These are phyloP conservation scores for Parsonsia alboflavescens DNA, from an alignment of 257 asterid genomes.

Conservation along the genomic window DNA sequence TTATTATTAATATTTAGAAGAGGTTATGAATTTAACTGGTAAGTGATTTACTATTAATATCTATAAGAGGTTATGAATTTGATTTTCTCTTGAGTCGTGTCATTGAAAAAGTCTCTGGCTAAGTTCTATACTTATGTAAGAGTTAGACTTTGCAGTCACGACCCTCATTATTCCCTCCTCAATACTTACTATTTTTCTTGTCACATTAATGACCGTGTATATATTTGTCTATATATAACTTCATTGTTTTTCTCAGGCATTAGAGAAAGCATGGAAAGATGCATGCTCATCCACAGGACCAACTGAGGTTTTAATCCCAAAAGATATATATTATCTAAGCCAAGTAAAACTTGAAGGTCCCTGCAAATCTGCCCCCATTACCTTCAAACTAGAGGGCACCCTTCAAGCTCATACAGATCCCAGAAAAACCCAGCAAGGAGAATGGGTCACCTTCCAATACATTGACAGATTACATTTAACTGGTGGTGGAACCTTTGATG, in stretches of 20 bases:
- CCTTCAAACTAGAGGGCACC: not conserved
- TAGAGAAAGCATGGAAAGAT: not conserved
- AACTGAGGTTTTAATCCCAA: not conserved
- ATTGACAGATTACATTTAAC: not conserved
- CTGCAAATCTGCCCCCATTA: not conserved
- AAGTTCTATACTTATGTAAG: too few species aligned
- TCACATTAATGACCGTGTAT: not conserved
- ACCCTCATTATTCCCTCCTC: not conserved
- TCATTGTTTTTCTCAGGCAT: not conserved
- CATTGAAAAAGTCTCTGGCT: too few species aligned
- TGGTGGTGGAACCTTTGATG: slow-evolving; percentile 5
- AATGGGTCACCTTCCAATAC: not conserved
- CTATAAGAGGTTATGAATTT: too few species aligned
- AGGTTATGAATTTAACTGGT: too few species aligned
- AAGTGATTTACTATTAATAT: too few species aligned
- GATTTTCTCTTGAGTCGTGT: too few species aligned
- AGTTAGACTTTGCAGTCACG: too few species aligned
- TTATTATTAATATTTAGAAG: too few species aligned
- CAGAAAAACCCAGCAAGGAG: not conserved
- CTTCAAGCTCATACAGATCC: not conserved
- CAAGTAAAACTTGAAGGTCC: not conserved
- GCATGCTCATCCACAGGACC: not conserved
- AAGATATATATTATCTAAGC: not conserved
- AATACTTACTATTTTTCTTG: not conserved
- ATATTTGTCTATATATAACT: too few species aligned